Evolutionary conservation across 1,139 yeast species (phyloP).

Genomic region (Geotrichum fermentans): DNA sequence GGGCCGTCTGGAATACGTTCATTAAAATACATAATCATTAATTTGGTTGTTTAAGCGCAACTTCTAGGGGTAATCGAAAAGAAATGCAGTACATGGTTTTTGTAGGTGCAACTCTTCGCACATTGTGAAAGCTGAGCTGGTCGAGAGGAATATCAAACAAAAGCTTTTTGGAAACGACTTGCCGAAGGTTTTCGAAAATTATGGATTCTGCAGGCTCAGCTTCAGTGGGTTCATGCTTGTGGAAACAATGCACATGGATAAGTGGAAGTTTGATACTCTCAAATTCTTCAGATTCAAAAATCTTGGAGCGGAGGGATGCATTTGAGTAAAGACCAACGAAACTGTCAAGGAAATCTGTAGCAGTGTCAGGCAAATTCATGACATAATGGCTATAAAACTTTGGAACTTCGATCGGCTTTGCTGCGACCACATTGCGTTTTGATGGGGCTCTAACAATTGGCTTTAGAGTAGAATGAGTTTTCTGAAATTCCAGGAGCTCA

Average conservation of each 20-base stretch:
- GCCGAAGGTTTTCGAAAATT: constrained; percentile 57
- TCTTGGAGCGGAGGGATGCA: constrained; percentile 36
- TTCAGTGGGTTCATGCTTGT: constrained; percentile 69
- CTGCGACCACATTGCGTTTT: constrained; percentile 22
- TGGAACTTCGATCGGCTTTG: constrained; percentile 47
- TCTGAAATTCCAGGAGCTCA: constrained; percentile 41
- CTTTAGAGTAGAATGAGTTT: constrained; percentile 15
- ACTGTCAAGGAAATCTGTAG: constrained; percentile 75
- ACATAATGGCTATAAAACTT: constrained; percentile 65
- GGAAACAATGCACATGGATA: constrained; percentile 88
- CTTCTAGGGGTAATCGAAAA: constrained; percentile 69
- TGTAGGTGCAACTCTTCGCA: constrained; percentile 92
- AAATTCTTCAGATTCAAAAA: constrained; percentile 28
- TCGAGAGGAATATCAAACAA: constrained; percentile 45
- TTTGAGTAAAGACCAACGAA: constrained; percentile 64
- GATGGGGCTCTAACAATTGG: constrained; percentile 29
- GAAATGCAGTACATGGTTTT: constrained; percentile 93
- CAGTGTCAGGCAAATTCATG: constrained; percentile 94
- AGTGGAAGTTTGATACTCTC: constrained; percentile 51
- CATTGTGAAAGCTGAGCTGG: constrained; percentile 63
- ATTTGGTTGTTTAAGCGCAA: too few species aligned
- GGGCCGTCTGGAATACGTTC: constrained; percentile 42
- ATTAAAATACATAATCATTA: constrained; percentile 1
- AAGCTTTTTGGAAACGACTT: constrained; percentile 53
- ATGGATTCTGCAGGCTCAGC: constrained; percentile 66